Evolutionary conservation across 192 early-diverging fungal species (phyloP).

Genomic region (Gaertneriomyces sp.): DNA sequence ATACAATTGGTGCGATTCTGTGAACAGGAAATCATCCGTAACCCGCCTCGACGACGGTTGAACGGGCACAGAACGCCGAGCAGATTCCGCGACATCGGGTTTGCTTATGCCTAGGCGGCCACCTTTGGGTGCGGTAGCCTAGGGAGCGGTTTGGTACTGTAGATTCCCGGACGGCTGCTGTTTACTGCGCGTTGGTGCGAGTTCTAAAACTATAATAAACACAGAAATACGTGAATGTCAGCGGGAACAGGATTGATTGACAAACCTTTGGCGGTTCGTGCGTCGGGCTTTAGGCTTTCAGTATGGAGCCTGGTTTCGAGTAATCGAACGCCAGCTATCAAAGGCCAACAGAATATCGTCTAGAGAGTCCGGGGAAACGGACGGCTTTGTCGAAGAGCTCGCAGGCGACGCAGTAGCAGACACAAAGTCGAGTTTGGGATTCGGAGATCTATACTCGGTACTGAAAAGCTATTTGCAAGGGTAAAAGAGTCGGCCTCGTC

Average conservation of each 20-base stretch:
- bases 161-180: background rate
- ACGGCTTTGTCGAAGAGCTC: too few species aligned
- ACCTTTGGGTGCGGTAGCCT: too few species aligned
- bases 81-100: too few species aligned
- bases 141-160: too few species aligned
- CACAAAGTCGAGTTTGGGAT: background rate
- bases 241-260: background rate
- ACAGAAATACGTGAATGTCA: background rate
- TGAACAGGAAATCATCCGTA: too few species aligned
- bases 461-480: background rate
- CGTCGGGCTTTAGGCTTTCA: background rate
- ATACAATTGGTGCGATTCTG: too few species aligned
- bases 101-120: too few species aligned
- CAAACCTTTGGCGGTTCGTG: background rate
- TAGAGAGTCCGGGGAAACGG: background rate
- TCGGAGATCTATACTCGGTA: background rate
- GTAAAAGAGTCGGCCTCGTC: background rate
- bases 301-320: too few species aligned
- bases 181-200: background rate
- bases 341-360: slow-evolving; percentile 21
- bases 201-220: background rate
- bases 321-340: background rate
- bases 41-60: too few species aligned
- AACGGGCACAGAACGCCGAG: too few species aligned
- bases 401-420: background rate